Base-by-base conservation (phyloP, 176 grass and related monocot genomes). In the Alloteropsis semialata region DNA sequence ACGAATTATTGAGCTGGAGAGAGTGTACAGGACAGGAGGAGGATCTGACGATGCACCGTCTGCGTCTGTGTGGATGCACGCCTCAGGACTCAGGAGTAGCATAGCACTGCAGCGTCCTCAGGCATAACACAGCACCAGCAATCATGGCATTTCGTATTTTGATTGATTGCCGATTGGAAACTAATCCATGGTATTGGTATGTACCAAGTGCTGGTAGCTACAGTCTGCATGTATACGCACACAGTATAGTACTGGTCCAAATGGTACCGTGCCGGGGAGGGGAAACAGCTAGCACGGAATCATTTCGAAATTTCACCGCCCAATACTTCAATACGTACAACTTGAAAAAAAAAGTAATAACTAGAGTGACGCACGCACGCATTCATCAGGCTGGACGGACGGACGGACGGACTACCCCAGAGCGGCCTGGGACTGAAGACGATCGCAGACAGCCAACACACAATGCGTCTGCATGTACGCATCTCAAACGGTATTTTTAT, bases 201-300 rank as follows among this genome's bases (percentile, higher is more conserved):
- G 4, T 65, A 37, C 32, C 0, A 36, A n/a, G n/a, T n/a, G n/a
- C 16, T 21, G 5, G 10, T 6, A 34, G 11, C 21, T 6, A 34
- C 28, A 24, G 28, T 44, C 38, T 56, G 10, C 33, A 45, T 38
- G 61, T 28, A 72, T 44, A 2, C 25, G 14, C 28, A 58, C 12
- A 24, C 51, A 46, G n/a, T n/a, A n/a, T n/a, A n/a, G 65, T 65
- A 67, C 65, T 41, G 76, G 76, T 63, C 84, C 66, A 15, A 17
- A 49, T 21, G 50, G n/a, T n/a, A n/a, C 19, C 34, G 19, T 39
- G 14, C 13, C 19, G 9, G n/a, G n/a, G n/a, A n/a, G n/a, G n/a
- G n/a, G n/a, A n/a, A n/a, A n/a, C 71, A n/a, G 46, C 30, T 62
- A 25, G 38, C 44, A 1, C 22, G 24, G 77, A 57, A 68, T 56